Conservation (phyloP, 352 stramenopile species). For the Pythium insidiosum region DNA sequence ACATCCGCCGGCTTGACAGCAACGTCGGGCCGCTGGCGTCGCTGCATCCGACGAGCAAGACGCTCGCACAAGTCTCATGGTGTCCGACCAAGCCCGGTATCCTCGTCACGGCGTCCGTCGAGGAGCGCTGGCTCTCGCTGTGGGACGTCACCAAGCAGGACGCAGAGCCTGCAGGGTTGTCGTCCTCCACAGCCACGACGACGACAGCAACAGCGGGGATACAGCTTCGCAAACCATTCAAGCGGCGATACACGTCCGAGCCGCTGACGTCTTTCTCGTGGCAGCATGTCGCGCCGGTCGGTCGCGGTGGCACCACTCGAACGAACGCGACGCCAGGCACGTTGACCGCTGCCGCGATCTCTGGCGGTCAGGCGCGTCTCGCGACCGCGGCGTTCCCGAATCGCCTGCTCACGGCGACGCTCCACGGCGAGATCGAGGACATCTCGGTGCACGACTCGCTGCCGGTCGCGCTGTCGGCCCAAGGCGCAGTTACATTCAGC, state of each 20-base stretch:
- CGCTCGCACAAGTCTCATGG: conserved; percentile 71
- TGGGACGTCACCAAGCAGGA: conserved; percentile 75
- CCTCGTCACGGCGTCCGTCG: conserved; percentile 60
- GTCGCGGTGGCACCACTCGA: too few relatives aligned
- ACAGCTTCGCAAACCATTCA: conserved; percentile 66
- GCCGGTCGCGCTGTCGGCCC: conserved; percentile 70
- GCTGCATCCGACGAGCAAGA: conserved; percentile 66
- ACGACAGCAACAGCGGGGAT: conserved; percentile 9
- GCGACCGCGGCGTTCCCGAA: conserved; percentile 69
- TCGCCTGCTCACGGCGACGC: conserved; percentile 58
- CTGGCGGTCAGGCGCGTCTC: conserved; percentile 2
- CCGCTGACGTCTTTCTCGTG: conserved; percentile 75
- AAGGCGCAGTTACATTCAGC: conserved; percentile 62
- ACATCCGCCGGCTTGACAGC: conserved; percentile 75
- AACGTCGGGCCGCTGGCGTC: conserved; percentile 56
- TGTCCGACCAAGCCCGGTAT: conserved; percentile 77
- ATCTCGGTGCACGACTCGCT: conserved; percentile 85
- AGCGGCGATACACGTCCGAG: conserved; percentile 68
- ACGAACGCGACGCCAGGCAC: conserved; percentile 8
- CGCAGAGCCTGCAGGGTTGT: conserved; percentile 1
- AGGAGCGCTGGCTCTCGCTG: conserved; percentile 80
- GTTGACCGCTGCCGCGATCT: conserved; percentile 4
- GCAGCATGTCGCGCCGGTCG: conserved; percentile 33
- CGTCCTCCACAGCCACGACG: not conserved
- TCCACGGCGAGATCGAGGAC: conserved; percentile 74